Base-by-base conservation (phyloP, 2,329 filamentous ascomycete species). In the Atkinsonella texensis region DNA sequence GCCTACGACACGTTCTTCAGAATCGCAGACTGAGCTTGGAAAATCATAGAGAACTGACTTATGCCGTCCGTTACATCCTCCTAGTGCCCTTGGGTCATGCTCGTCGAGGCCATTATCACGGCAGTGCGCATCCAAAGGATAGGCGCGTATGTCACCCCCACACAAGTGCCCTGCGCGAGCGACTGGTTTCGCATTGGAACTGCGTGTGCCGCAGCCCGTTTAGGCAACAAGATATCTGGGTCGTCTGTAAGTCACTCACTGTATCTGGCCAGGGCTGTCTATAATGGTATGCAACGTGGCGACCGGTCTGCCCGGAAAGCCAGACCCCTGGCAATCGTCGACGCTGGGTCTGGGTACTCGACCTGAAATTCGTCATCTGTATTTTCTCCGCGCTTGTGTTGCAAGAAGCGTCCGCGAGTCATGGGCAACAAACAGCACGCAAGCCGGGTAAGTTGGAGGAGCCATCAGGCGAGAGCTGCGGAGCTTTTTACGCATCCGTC, bases 311-410 rank as follows among this genome's bases (percentile, higher is more conserved):
- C 11, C 3, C 17, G 40, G 4, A 49, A 58, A 12, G 17, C 33
- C 12, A 55, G 39, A 7, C n/a, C 53, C 4, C 32, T 20, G 2
- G 57, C 55, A 33, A 39, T 65, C 18, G 51, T 59, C 1, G 50
- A 59, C 17, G 3, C 67, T n/a, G n/a, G n/a, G n/a, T 41, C 54
- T 66, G 8, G 46, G 44, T 6, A 49, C 53, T 1, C 64, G 60
- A 59, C 57, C 60, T 0, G 51, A 55, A n/a, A 2, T 60, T 69
- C 31, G 48, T 58, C 8, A 49, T 62, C 3, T 48, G 52, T 12
- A 33, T 67, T 12, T 51, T 65, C 1, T 65, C 63, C 39, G 52
- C 53, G 8, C 51, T 68, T 2, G 65, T n/a, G 63, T 1, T 48
- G 45, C 3, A 59, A 56, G 9, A 63, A 58, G 18, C n/a, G n/a